Evolutionary conservation across 106 monocot species (phyloP).

Genomic region (Alisma plantagoaquatica): DNA sequence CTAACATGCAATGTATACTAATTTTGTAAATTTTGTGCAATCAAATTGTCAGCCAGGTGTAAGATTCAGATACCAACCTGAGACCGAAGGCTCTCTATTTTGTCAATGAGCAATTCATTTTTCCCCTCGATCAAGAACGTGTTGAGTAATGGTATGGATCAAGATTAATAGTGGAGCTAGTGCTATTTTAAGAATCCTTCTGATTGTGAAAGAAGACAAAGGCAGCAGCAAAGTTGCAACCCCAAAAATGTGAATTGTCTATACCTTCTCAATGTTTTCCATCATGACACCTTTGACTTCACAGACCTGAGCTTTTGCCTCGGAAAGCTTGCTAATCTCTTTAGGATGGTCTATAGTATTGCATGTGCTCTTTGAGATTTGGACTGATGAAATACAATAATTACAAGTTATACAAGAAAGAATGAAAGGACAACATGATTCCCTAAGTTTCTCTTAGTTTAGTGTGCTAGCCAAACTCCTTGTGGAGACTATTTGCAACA

Average conservation of each 20-base stretch:
- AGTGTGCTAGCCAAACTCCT: constrained; percentile 46
- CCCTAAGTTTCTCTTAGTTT: no score
- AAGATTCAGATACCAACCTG: no score
- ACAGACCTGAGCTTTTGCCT: constrained; percentile 55
- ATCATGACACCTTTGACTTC: constrained; percentile 70
- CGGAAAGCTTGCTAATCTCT: constrained; percentile 46
- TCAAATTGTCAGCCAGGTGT: no score
- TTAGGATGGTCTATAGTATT: constrained; percentile 55
- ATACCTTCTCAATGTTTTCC: constrained; percentile 69
- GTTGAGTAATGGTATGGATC: not conserved
- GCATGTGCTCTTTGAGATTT: constrained; percentile 57
- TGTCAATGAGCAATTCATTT: constrained; percentile 50
- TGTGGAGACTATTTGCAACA: constrained; percentile 26
- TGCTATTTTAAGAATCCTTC: not conserved
- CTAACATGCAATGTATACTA: no score
- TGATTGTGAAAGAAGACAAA: not conserved
- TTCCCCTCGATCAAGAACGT: constrained; percentile 54
- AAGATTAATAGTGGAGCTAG: not conserved
- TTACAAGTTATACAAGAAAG: no score
- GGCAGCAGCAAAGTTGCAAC: not conserved
- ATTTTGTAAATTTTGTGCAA: no score
- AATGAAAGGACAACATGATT: no score
- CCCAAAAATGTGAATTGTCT: not conserved
- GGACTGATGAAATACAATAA: no score
- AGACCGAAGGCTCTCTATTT: constrained; percentile 42